A percentile compares a stretch with the other conserved stretches of the same genome.
Conservation (phyloP, 1,284 basidiomycete genomes). For the Cryptococcus sp. region DNA sequence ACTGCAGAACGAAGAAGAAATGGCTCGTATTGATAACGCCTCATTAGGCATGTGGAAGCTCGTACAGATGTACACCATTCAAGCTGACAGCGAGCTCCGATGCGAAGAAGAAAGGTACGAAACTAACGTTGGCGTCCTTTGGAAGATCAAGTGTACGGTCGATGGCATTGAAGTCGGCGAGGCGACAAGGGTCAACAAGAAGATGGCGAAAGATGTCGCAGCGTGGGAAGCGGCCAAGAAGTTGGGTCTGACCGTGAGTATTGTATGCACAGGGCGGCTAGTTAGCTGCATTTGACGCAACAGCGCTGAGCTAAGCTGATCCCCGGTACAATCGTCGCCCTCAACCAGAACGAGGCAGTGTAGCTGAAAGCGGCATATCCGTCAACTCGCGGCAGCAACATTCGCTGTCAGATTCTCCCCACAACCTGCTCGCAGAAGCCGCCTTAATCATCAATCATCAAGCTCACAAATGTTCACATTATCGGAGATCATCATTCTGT, state of each 20-base stretch:
- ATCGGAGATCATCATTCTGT: too few species aligned
- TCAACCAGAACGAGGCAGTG: too few species aligned
- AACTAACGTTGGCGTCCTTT: slow-evolving; percentile 36
- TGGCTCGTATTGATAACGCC: slow-evolving; percentile 25
- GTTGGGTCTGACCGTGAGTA: slow-evolving; percentile 36
- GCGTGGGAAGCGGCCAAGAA: slow-evolving; percentile 40
- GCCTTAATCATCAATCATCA: too few species aligned
- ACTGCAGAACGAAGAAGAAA: slow-evolving; percentile 27
- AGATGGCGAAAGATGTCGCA: slow-evolving; percentile 40
- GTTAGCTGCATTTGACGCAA: neutral
- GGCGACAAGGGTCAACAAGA: slow-evolving; percentile 34
- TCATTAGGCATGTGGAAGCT: slow-evolving; percentile 36
- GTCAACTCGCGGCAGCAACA: too few species aligned
- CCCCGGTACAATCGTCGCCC: too few species aligned
- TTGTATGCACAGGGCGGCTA: neutral
- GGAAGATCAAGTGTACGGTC: slow-evolving; percentile 31
- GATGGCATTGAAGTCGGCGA: slow-evolving; percentile 41
- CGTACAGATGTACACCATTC: slow-evolving; percentile 25
- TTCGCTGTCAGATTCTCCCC: too few species aligned
- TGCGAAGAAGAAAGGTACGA: slow-evolving; percentile 35
- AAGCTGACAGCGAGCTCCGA: slow-evolving; percentile 21
- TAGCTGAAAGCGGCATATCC: too few species aligned
- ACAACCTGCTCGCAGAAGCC: too few species aligned
- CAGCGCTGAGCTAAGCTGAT: too few species aligned
- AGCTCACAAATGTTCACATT: too few species aligned